Evolutionary conservation across 495 filamentous ascomycete species (phyloP).

Genomic region (Evansstolkia leycettana): DNA sequence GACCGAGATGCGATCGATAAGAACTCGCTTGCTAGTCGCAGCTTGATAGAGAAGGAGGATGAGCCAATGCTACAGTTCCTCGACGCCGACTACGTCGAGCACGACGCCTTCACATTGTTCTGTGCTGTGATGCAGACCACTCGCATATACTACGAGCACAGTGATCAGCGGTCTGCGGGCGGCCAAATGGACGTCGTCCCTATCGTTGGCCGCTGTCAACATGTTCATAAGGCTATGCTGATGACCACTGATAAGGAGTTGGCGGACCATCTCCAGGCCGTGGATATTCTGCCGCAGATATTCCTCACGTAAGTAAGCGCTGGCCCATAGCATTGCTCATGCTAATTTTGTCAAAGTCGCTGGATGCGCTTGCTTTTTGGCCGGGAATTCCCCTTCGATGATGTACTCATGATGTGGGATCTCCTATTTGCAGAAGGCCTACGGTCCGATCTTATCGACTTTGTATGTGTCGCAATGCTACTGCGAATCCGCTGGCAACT

Average conservation of each 20-base stretch:
- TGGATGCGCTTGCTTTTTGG: conserved; percentile 94
- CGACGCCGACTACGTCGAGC: conserved; percentile 64
- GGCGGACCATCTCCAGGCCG: conserved; percentile 64
- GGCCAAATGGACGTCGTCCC: conserved; percentile 46
- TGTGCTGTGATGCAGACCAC: conserved; percentile 75
- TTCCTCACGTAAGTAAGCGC: conserved; percentile 69
- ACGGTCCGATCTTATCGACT: conserved; percentile 67
- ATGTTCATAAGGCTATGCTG: conserved; percentile 73
- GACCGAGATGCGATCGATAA: conserved; percentile 65
- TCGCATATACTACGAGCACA: conserved; percentile 73
- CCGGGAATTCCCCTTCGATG: conserved; percentile 81
- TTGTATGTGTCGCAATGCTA: conserved; percentile 89
- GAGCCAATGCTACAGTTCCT: conserved; percentile 51
- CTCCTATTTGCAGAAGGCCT: conserved; percentile 80
- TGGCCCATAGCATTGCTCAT: too few relatives aligned
- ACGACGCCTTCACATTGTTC: conserved; percentile 84
- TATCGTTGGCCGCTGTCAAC: conserved; percentile 73
- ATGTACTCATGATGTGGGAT: conserved; percentile 82
- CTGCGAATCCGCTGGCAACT: conserved; percentile 85
- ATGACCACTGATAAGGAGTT: conserved; percentile 69
- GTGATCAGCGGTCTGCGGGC: conserved; percentile 26
- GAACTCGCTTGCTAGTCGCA: conserved; percentile 12
- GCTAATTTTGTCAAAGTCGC: conserved; percentile 39
- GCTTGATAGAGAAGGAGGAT: conserved; percentile 17
- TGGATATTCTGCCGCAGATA: conserved; percentile 91